Evolutionary conservation across 495 filamentous ascomycete species (phyloP).

Genomic region (Durotheca rogersii): DNA sequence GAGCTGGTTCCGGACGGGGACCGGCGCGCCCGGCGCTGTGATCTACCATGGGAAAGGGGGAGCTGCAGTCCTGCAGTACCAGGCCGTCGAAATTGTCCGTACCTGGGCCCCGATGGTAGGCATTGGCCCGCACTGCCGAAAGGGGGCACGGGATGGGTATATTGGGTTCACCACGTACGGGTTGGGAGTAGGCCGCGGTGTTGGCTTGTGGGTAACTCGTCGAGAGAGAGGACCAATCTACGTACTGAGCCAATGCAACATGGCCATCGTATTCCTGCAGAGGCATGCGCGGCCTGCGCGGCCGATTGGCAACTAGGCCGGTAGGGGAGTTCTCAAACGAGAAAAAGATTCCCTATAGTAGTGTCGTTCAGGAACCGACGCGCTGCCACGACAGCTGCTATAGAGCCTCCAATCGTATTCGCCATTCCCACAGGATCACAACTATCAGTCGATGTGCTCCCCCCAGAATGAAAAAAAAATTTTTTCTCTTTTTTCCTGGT

Average conservation of each 20-base stretch:
- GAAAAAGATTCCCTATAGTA: too few relatives aligned
- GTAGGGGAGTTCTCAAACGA: too few relatives aligned
- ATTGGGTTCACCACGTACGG: conserved; percentile 13
- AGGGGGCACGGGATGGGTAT: conserved; percentile 1
- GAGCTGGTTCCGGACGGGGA: conserved; percentile 1
- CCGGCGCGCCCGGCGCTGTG: conserved; percentile 3
- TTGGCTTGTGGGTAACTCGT: not conserved
- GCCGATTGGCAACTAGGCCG: too few relatives aligned
- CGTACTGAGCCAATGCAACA: not conserved
- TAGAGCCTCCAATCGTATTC: not conserved
- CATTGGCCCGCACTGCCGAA: conserved; percentile 17
- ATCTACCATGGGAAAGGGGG: conserved; percentile 9
- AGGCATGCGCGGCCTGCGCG: too few relatives aligned
- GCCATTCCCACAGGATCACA: not conserved
- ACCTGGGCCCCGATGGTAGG: conserved; percentile 4
- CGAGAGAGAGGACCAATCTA: not conserved
- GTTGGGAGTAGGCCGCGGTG: conserved; percentile 19
- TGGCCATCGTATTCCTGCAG: not conserved
- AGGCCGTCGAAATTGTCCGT: conserved; percentile 17
- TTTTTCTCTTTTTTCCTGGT: too few relatives aligned
- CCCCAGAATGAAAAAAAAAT: too few relatives aligned
- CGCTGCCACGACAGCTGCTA: not conserved
- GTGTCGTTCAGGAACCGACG: not conserved
- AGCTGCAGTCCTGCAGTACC: conserved; percentile 6
- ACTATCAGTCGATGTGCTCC: not conserved